Base-by-base conservation (phyloP, 495 filamentous ascomycete genomes). In the Pseudevernia furfuracea region DNA sequence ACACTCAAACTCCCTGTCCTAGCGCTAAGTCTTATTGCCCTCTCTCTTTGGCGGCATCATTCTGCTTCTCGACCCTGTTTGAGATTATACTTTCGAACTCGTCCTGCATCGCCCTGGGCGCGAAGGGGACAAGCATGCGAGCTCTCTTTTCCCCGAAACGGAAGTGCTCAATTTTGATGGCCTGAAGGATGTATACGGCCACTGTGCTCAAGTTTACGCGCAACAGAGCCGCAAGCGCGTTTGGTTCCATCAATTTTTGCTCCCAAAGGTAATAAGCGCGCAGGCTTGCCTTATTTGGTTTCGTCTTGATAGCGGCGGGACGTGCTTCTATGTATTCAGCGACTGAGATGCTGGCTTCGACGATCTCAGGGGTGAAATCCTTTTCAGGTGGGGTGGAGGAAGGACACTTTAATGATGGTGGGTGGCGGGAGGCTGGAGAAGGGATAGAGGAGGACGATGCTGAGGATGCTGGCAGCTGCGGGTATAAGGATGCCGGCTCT, bases 221-320 rank as follows among this genome's bases (percentile, higher is more conserved):
- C 39, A 86, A 68, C 14, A 84, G 58, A 11, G 58, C 66, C n/a
- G 82, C 82, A n/a, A 86, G 75, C 0, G 74, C 71, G 1, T 67
- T 46, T 7, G 82, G 67, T 1, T 71, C 62, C 10, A 85, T 73
- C 19, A 70, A 71, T 14, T 73, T 73, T 8, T 71, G 55, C 66
- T 84, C 73, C 87, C 87, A 90, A 57, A 89, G 72, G 61, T 79
- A 77, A 66, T 88, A 88, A 2, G 84, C 80, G 25, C 84, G 79
- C 19, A 89, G 77, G n/a, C 76, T 67, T 3, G 77, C 36, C 1
- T 63, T 62, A 10, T 63, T 44, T 10, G 74, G 61, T 65, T 62
- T 67, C 56, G 48, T 46, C 43, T 53, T 68, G 46, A 57, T 65
- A 52, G 63, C 62, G 34, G 34, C 25, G 19, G 66, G 48, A n/a